A percentile compares a stretch with the other conserved stretches of the same genome.
Evolutionary conservation across 768 basidiomycete genomes (phyloP).

Genomic region (Leccinum truebloodii): DNA sequence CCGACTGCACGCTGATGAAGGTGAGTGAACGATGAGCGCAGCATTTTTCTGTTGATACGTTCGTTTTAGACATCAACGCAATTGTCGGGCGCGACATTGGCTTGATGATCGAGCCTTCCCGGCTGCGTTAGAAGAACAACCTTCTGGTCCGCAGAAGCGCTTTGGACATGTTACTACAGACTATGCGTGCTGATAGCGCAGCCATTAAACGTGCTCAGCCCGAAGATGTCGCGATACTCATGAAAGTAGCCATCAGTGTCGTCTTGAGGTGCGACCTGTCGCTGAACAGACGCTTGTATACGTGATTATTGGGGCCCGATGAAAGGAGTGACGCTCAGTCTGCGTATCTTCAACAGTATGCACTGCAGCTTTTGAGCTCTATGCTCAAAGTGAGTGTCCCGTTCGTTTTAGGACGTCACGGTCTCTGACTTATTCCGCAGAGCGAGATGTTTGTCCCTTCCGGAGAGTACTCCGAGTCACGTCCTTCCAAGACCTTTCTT

Average conservation of each 20-base stretch:
- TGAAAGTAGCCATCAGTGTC: conserved; percentile 86
- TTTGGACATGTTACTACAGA: conserved; percentile 81
- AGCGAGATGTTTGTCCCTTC: conserved; percentile 76
- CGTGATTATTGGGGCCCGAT: conserved; percentile 86
- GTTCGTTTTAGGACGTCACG: not conserved
- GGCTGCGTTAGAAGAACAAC: conserved; percentile 91
- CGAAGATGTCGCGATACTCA: conserved; percentile 78
- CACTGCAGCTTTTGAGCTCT: conserved; percentile 65
- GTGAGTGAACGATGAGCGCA: conserved; percentile 36
- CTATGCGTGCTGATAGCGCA: conserved; percentile 70
- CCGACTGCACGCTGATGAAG: conserved; percentile 66
- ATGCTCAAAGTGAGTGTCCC: conserved; percentile 61
- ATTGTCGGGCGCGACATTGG: conserved; percentile 88
- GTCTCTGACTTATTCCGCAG: conserved; percentile 37
- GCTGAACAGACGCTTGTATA: conserved; percentile 87
- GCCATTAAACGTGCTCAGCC: conserved; percentile 67
- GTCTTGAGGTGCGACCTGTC: conserved; percentile 92
- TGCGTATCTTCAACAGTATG: conserved; percentile 64
- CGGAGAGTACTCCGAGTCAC: conserved; percentile 70
- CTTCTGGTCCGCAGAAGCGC: conserved; percentile 84
- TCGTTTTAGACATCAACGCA: conserved; percentile 53
- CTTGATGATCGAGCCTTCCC: conserved; percentile 92
- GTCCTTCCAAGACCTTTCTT: conserved; percentile 95
- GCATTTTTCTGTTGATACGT: conserved; percentile 7
- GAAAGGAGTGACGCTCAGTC: conserved; percentile 78